Evolutionary conservation across 768 basidiomycete genomes (phyloP), one percentile per base, ranked within the genome.

Genomic region (Termitomyces bulborhizus): DNA sequence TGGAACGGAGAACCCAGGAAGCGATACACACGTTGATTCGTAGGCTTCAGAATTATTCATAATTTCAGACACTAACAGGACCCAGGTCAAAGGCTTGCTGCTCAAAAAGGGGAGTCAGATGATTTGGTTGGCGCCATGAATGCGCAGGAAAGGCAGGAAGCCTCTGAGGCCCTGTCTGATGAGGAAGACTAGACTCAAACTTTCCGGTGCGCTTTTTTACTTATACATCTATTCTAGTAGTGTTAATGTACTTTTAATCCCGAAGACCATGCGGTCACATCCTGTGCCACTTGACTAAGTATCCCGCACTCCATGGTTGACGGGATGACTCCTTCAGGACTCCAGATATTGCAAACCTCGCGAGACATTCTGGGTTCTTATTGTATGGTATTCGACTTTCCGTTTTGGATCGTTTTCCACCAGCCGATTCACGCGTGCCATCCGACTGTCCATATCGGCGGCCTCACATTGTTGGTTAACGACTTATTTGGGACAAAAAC

Each of bases 1-100:
- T 98, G n/a, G 94, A 97, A 64, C 75, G 91, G 62, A 87, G 84
- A 71, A 97, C 93, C 1, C 90, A 95, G 58, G 90, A 95, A 69
- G 84, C 94, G 5, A 90, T 98, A 58, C 91, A 95, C 64, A 89
- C 86, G 3, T 79, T 98, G 21, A 98, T 98, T 64, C 86, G 96
- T 98, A 63, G 66, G 93, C 78, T 47, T 32, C 16, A 26, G 29
- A 46, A 37, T 51, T 18, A 40, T 32, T 40, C 51, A 11, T 56
- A 36, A 48, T 26, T 46, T 32, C 12, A 16, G 6, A 46, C 18
- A 24, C 26, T 58, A 31, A 50, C 41, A 18, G 40, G 41, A 24
- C 54, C 24, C 58, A 93, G 91, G 91, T 45, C 88, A 87, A 74
- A 76, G 91, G 49, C 77, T 93, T 46, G 83, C 88, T 27, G 79